Evolutionary conservation across 208 protist genomes (phyloP), one percentile per base, ranked within the genome.

Genomic region (Leishmania mexicana): DNA sequence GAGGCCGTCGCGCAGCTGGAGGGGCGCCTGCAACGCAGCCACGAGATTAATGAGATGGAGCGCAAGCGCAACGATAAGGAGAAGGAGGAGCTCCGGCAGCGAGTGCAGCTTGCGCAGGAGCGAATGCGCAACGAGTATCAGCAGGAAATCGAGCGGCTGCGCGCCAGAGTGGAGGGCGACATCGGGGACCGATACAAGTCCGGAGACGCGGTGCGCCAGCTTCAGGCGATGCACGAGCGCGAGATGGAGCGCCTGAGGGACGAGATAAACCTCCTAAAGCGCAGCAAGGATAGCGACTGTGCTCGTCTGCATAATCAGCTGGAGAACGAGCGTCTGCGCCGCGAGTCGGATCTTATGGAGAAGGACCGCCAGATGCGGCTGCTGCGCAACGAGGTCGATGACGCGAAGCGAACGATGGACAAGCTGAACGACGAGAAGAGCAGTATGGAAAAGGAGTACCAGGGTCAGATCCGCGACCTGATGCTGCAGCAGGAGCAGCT

Each of bases 401-500:
- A 88, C 58, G 80, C 72, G 38, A 89, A 85, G 68, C 88, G 88
- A 2, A 73, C 89, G 42, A 21, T 89, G 24, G 75, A 88, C 42
- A 84, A 86, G 78, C 60, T 88, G 60, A 83, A 81, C 70, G 72
- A 82, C 7, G 90, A 96, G 71, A 87, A 89, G 68, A 80, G 75
- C 60, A 79, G 76, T 70, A 82, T 89, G 78, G 89, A 94, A 76
- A 84, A 85, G 38, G 83, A 93, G 76, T 90, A 92, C 58, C 88
- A 93, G 58, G 83, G 87, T n/a, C 92, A 95, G 67, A 88, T 97
- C 31, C 83, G 89, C 19, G 83, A 83, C 47, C 60, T 97, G 67
- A 83, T 90, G 67, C 40, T 85, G 51, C 89, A 92, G 81, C 90
- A 95, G 81, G 93, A 95, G 35, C 79, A 89, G 76, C 84, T 94